phyloP scores from a whole-genome alignment of 2,329 filamentous ascomycete genomes.

The Pestalotiopsis fici region DNA sequence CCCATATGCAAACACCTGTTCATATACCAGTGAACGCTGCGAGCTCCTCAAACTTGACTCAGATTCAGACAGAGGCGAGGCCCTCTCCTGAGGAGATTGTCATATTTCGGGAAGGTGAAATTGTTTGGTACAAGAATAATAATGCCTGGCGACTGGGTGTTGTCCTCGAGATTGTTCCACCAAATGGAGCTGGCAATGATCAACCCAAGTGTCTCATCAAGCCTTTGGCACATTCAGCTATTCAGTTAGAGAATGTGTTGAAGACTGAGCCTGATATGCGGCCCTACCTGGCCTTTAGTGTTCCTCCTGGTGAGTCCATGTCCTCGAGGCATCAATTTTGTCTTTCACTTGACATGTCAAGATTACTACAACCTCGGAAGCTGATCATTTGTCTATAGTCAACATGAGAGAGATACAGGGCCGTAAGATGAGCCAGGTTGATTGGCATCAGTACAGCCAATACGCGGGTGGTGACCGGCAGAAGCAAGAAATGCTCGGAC shows the following conservation, averaged over 20 bases:
- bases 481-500: conserved; percentile 41
- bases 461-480: conserved; percentile 35
- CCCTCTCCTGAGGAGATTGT: conserved; percentile 17
- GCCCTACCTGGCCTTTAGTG: conserved; percentile 53
- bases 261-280: conserved; percentile 44
- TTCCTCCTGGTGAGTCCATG: conserved; percentile 32
- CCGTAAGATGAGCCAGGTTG: conserved; percentile 40
- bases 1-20: conserved; percentile 8
- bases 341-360: too few species aligned
- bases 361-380: background rate
- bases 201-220: conserved; percentile 11
- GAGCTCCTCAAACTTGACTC: background rate
- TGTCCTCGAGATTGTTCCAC: conserved; percentile 24
- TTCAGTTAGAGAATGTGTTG: conserved; percentile 37
- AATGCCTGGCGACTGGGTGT: conserved; percentile 51
- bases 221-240: conserved; percentile 34
- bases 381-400: conserved; percentile 21
- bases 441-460: conserved; percentile 38
- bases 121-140: conserved; percentile 51
- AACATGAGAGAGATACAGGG: conserved; percentile 35
- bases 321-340: background rate
- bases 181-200: background rate
- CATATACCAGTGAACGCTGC: background rate
- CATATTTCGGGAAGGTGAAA: conserved; percentile 49
- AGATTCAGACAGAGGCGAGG: background rate